Conservation (phyloP, 2,329 filamentous ascomycete species). For the Chaetothyriales sp. region DNA sequence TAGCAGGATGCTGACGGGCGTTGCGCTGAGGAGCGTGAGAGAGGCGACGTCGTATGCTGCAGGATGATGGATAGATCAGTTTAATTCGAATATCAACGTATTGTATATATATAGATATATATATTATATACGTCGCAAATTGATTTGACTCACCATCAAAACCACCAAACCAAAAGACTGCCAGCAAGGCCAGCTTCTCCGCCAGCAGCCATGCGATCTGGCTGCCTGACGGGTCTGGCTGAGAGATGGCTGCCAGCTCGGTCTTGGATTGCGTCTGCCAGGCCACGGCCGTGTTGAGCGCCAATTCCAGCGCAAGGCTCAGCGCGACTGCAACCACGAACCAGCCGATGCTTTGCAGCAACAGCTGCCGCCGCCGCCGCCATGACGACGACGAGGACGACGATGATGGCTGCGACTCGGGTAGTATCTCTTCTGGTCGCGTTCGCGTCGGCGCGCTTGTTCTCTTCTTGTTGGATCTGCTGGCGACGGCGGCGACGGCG, state of each 20-base stretch:
- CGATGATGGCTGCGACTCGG: too few species aligned
- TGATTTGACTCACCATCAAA: slow-evolving; percentile 41
- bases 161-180: slow-evolving; percentile 55
- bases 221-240: slow-evolving; percentile 45
- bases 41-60: slow-evolving; percentile 50
- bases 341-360: slow-evolving; percentile 17
- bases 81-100: not conserved
- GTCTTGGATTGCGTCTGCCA: slow-evolving; percentile 21
- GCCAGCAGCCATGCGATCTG: slow-evolving; percentile 39
- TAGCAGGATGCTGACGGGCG: slow-evolving; percentile 62
- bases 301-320: slow-evolving; percentile 46
- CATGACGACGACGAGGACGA: too few species aligned
- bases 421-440: too few species aligned
- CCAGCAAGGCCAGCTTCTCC: slow-evolving; percentile 50
- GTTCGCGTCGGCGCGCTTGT: too few species aligned
- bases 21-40: slow-evolving; percentile 54
- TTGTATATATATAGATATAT: not conserved
- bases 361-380: too few species aligned
- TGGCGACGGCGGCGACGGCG: not conserved
- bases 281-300: slow-evolving; percentile 48
- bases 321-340: slow-evolving; percentile 35
- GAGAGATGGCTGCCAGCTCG: slow-evolving; percentile 53
- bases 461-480: too few species aligned
- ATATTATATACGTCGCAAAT: too few species aligned
- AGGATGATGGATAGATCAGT: not conserved